These are phyloP conservation scores for Lichtheimia ornata DNA, from an alignment of 371 early-diverging fungal genomes.

Conservation along the genomic window DNA sequence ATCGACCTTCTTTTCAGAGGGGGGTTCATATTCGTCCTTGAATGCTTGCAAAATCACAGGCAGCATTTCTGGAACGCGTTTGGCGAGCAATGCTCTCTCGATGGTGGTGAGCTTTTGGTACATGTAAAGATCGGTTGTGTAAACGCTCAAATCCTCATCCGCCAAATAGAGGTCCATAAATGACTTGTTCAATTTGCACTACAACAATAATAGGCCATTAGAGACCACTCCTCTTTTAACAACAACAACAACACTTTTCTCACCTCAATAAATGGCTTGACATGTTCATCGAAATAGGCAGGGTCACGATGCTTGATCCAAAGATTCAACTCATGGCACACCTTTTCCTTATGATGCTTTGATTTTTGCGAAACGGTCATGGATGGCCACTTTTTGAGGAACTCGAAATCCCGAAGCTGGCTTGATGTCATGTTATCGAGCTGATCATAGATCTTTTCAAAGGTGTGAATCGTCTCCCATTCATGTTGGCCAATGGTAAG, in stretches of 20 bases:
- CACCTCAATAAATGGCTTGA: constrained; percentile 52
- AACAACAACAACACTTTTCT: neutral
- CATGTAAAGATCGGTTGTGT: constrained; percentile 26
- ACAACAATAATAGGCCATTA: neutral
- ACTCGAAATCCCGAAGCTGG: constrained; percentile 15
- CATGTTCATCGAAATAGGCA: constrained; percentile 40
- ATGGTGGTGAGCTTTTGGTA: constrained; percentile 32
- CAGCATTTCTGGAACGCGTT: constrained; percentile 27
- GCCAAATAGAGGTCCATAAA: constrained; percentile 57
- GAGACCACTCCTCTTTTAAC: neutral
- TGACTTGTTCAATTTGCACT: constrained; percentile 52
- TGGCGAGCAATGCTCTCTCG: constrained; percentile 55
- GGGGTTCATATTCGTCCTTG: constrained; percentile 22
- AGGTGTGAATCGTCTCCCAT: constrained; percentile 39
- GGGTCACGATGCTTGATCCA: constrained; percentile 58
- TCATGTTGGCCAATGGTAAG: constrained; percentile 33
- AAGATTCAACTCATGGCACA: constrained; percentile 58
- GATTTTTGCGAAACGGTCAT: constrained; percentile 21
- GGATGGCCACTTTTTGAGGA: constrained; percentile 28
- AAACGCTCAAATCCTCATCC: constrained; percentile 34
- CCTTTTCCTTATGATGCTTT: constrained; percentile 28
- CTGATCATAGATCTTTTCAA: constrained; percentile 35
- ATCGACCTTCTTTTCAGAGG: neutral
- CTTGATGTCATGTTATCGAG: constrained; percentile 13
- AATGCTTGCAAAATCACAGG: constrained; percentile 32